Conservation (phyloP, 1,139 yeast genomes). For the Petasospora rhodanensis region DNA sequence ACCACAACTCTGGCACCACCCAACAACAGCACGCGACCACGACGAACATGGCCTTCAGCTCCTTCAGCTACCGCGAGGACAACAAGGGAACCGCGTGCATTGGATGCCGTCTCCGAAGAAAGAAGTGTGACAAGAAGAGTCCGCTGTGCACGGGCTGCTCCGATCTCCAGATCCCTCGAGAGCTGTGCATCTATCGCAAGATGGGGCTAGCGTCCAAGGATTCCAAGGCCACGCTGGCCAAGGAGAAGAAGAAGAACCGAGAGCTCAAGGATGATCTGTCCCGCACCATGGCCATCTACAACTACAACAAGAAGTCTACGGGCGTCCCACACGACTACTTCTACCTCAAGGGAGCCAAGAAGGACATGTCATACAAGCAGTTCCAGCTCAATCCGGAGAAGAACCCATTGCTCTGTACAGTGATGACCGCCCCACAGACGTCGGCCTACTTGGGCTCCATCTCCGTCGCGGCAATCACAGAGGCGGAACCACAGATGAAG, state of each 20-base stretch:
- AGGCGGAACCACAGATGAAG: constrained; percentile 14
- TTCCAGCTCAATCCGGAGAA: constrained; percentile 15
- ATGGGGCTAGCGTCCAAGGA: constrained; percentile 18
- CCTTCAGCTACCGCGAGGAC: constrained; percentile 1
- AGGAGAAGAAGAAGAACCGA: constrained; percentile 10
- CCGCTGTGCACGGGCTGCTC: constrained; percentile 15
- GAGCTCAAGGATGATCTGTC: constrained; percentile 13
- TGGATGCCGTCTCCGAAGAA: constrained; percentile 17
- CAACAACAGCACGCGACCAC: too few relatives aligned
- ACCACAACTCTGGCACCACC: too few relatives aligned
- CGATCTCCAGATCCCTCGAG: constrained; percentile 15
- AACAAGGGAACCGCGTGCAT: constrained; percentile 15
- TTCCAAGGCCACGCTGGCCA: constrained; percentile 12
- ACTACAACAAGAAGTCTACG: constrained; percentile 11
- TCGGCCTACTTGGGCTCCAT: constrained; percentile 15
- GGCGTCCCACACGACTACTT: constrained; percentile 12
- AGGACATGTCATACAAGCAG: constrained; percentile 7
- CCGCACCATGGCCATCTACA: constrained; percentile 7
- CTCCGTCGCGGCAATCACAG: constrained; percentile 15
- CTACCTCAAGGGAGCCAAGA: constrained; percentile 7
- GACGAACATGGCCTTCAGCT: too few relatives aligned
- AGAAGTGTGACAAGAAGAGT: constrained; percentile 13
- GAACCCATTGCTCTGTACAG: constrained; percentile 13
- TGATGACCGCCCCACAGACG: constrained; percentile 9
- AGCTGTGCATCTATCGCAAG: constrained; percentile 17